Evolutionary conservation across 305 asterid genomes (phyloP), one percentile per base, ranked within the genome.

Genomic region (Petunia hybrid): DNA sequence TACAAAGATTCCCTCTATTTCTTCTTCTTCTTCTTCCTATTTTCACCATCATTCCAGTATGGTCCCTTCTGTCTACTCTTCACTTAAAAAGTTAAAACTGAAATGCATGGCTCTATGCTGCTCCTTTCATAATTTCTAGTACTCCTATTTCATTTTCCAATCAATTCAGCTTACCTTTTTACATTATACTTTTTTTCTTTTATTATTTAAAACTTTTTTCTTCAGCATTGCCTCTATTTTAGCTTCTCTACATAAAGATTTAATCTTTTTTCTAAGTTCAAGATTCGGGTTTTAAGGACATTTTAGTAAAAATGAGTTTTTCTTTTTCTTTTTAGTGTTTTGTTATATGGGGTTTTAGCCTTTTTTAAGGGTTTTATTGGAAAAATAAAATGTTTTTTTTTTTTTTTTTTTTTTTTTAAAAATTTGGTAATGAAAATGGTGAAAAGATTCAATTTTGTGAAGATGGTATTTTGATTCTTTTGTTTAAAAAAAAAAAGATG

Each of bases 401-500:
- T 8, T 45, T 3, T 45, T 45, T 45, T 45, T 38, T 75, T 74
- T 70, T 4, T 12, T 16, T 63, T 36, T 36, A 43, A 0, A 8
- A 74, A 53, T 38, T 36, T 36, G 46, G 8, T 38, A 39, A 4
- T 80, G 68, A 65, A 67, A 45, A 76, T 82, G 84, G 67, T 78
- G 83, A 75, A 71, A 65, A 82, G 48, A 62, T 78, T 60, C 82
- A 60, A 40, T 60, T 84, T 83, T 64, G 61, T 88, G 83, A 83
- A 81, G 89, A 55, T 65, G 55, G 75, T 63, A 64, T 77, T 70
- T 78, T 84, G 81, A 77, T 59, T 80, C 68, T 60, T 76, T 45
- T 46, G 10, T 63, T 63, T 77, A 83, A 71, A 53, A 53, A 3
- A 69, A 36, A 41, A 77, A 79, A 31, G 84, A 95, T 95, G 99